A percentile compares a stretch with the other conserved stretches of the same genome.
These are phyloP conservation scores for Amaranthus tricolor DNA, from an alignment of 179 eudicot genomes.

Conservation along the genomic window DNA sequence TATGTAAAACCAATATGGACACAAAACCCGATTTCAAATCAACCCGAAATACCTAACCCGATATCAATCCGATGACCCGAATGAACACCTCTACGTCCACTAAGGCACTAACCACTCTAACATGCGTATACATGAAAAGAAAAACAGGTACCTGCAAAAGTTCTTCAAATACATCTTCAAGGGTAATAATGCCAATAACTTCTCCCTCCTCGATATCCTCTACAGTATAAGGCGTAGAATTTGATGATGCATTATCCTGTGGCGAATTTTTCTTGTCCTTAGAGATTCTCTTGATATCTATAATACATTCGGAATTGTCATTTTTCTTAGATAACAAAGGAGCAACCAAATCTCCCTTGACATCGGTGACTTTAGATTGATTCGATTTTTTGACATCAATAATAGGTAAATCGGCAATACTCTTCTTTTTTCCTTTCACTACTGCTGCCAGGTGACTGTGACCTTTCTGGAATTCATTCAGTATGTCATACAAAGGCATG, in stretches of 20 bases:
- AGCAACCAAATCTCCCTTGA: conserved; percentile 45
- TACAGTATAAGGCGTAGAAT: conserved; percentile 29
- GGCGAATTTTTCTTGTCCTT: conserved; percentile 29
- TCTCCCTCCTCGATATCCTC: conserved; percentile 89
- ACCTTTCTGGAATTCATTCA: conserved; percentile 62
- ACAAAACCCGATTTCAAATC: too few relatives aligned
- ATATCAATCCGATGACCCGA: too few relatives aligned
- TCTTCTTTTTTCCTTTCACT: conserved; percentile 62
- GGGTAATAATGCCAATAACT: conserved; percentile 89
- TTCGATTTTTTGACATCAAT: conserved; percentile 39
- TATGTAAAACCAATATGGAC: too few relatives aligned
- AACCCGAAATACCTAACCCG: too few relatives aligned
- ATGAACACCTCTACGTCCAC: too few relatives aligned
- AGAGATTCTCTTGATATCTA: conserved; percentile 63
- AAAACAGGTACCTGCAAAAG: conserved; percentile 69
- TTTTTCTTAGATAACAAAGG: conserved; percentile 52
- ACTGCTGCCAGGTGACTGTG: conserved; percentile 98
- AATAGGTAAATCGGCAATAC: conserved; percentile 33
- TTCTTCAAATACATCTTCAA: conserved; percentile 99
- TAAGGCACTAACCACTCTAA: too few relatives aligned
- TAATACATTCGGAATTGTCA: conserved; percentile 41
- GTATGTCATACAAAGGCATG: conserved; percentile 55
- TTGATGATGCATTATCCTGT: conserved; percentile 24
- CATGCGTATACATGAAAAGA: not conserved
- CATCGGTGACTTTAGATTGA: conserved; percentile 24